A percentile compares a stretch with the other conserved stretches of the same genome.
Evolutionary conservation across 2,329 filamentous ascomycete genomes (phyloP).

Genomic region (Madurella mycetomatis): DNA sequence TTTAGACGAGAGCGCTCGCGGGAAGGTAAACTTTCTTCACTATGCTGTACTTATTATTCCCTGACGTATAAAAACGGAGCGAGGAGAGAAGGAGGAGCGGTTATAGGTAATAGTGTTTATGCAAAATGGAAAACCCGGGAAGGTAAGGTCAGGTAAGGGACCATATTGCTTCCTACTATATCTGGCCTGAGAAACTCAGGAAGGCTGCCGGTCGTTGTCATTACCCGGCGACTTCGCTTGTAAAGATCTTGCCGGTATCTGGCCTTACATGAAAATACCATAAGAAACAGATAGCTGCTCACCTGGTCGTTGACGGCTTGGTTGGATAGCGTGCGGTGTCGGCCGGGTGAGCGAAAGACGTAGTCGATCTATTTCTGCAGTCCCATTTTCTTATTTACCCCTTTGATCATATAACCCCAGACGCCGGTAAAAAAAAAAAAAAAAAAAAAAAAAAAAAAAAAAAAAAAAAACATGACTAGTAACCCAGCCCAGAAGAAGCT

Average conservation of each 20-base stretch:
- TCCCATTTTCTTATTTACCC: neutral
- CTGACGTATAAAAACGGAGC: neutral
- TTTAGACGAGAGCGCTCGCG: neutral
- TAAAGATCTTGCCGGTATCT: too few species aligned
- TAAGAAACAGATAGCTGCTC: too few species aligned
- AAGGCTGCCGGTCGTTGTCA: too few species aligned
- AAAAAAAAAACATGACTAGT: neutral
- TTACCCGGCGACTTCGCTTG: too few species aligned
- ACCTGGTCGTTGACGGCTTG: too few species aligned
- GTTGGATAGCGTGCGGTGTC: neutral
- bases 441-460: too few species aligned
- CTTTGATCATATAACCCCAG: neutral
- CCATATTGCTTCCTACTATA: neutral
- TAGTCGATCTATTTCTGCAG: neutral
- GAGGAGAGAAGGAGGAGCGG: neutral
- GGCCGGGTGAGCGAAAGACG: neutral
- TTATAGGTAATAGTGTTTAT: neutral
- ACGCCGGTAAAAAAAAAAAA: neutral
- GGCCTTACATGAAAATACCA: too few species aligned
- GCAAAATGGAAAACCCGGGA: neutral
- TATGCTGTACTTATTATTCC: neutral
- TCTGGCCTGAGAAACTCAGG: neutral
- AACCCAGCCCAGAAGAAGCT: neutral
- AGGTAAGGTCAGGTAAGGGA: neutral
- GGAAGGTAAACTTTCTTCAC: neutral